Evolutionary conservation across 192 early-diverging fungal species (phyloP).

Genomic region (Coemansia umbellata): DNA sequence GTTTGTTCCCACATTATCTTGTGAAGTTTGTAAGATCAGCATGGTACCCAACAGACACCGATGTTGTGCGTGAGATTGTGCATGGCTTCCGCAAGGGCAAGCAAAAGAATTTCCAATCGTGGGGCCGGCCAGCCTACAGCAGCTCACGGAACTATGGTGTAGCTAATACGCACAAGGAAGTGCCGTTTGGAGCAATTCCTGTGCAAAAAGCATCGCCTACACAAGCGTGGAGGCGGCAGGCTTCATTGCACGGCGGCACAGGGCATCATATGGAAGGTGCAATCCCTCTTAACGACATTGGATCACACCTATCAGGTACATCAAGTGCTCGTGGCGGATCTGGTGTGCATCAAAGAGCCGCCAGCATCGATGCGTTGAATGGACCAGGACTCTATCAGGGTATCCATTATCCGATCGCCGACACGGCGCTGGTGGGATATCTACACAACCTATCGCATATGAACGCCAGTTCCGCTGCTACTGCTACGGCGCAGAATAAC

Average conservation of each 20-base stretch:
- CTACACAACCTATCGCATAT: slow-evolving; percentile 36
- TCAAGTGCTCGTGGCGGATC: neutral
- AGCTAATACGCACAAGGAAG: slow-evolving; percentile 34
- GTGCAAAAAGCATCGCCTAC: slow-evolving; percentile 15
- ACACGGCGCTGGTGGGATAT: slow-evolving; percentile 24
- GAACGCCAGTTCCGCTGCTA: neutral
- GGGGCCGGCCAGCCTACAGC: neutral
- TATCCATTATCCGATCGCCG: slow-evolving; percentile 22
- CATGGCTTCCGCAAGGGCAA: slow-evolving; percentile 31
- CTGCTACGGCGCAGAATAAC: neutral
- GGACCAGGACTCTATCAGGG: slow-evolving; percentile 38
- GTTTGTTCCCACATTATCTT: slow-evolving; percentile 71
- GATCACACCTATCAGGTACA: slow-evolving; percentile 6
- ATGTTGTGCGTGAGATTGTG: slow-evolving; percentile 80
- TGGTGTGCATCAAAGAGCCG: neutral
- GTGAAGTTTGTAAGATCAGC: slow-evolving; percentile 65
- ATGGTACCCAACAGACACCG: slow-evolving; percentile 74
- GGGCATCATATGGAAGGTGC: slow-evolving; percentile 33
- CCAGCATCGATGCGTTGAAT: slow-evolving; percentile 17
- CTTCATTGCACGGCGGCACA: slow-evolving; percentile 1
- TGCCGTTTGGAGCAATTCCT: slow-evolving; percentile 45
- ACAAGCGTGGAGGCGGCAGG: neutral
- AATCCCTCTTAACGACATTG: slow-evolving; percentile 31
- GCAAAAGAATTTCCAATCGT: slow-evolving; percentile 1
- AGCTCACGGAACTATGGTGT: slow-evolving; percentile 10